Evolutionary conservation across 2,329 filamentous ascomycete genomes (phyloP).

Genomic region (Phaeophleospora eucalypticola): DNA sequence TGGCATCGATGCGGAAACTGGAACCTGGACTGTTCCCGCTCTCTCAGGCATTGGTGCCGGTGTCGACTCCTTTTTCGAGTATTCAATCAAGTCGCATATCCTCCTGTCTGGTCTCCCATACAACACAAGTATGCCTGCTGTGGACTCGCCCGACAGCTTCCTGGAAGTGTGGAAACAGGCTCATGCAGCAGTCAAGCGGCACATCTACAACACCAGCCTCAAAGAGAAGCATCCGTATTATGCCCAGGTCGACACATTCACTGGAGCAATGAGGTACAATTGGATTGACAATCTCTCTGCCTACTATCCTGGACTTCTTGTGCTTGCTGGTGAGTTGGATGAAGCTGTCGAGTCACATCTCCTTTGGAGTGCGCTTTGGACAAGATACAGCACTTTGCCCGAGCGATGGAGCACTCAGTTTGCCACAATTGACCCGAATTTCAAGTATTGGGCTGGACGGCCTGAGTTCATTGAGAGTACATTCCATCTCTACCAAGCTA

Average conservation of each 20-base stretch:
- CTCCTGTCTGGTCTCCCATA: constrained; percentile 68
- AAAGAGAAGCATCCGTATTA: constrained; percentile 85
- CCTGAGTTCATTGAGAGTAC: constrained; percentile 97
- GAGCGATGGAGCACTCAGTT: constrained; percentile 72
- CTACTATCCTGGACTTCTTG: constrained; percentile 86
- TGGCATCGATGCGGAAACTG: constrained; percentile 86
- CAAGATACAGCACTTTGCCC: constrained; percentile 85
- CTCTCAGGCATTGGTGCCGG: constrained; percentile 95
- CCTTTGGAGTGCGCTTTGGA: constrained; percentile 90
- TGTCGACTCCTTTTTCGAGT: constrained; percentile 98
- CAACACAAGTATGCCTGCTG: constrained; percentile 53
- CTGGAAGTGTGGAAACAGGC: constrained; percentile 79
- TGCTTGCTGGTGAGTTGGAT: constrained; percentile 81
- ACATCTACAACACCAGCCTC: constrained; percentile 70
- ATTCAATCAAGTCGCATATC: constrained; percentile 90
- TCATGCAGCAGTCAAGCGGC: constrained; percentile 80
- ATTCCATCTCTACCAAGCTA: constrained; percentile 92
- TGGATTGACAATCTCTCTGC: constrained; percentile 97
- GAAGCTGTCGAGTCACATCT: constrained; percentile 88
- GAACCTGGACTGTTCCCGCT: constrained; percentile 74
- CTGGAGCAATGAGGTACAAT: constrained; percentile 80
- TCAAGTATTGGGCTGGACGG: constrained; percentile 91
- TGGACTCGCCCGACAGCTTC: constrained; percentile 67
- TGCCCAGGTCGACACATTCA: constrained; percentile 81
- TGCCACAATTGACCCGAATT: constrained; percentile 75